These are phyloP conservation scores for Quercus ilex DNA, from an alignment of 306 rosid species.

Conservation along the genomic window DNA sequence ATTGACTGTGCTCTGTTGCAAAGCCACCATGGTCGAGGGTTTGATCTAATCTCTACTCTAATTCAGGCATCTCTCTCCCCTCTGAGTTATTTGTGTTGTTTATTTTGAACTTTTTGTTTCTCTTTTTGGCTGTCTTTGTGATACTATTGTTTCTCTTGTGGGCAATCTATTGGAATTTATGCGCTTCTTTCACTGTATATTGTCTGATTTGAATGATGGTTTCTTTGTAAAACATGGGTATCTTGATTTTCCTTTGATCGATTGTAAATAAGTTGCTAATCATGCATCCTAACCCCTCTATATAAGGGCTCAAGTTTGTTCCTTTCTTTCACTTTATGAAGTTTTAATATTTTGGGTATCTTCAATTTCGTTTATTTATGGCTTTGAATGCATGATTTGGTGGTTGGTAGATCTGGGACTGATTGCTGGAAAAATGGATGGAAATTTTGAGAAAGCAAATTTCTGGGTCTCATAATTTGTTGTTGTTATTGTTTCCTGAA, in stretches of 20 bases:
- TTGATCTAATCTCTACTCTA: constrained; percentile 18
- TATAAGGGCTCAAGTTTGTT: neutral
- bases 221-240: neutral
- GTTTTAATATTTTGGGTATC: neutral
- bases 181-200: constrained; percentile 4
- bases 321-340: neutral
- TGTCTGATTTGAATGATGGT: neutral
- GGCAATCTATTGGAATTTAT: neutral
- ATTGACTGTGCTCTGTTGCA: constrained; percentile 2
- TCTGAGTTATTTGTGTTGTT: neutral
- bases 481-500: neutral
- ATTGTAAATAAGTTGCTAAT: neutral
- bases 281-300: neutral
- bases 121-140: neutral
- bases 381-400: constrained; percentile 15
- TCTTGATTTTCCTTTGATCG: neutral
- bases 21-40: constrained; percentile 17
- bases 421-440: neutral
- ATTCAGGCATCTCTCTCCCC: constrained; percentile 18
- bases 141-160: neutral
- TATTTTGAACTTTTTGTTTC: neutral
- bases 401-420: constrained; percentile 21
- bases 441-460: neutral
- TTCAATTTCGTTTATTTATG: neutral
- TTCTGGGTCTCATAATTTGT: neutral